phyloP scores from a whole-genome alignment of 768 basidiomycete species.

The Artomyces pyxidatus region DNA sequence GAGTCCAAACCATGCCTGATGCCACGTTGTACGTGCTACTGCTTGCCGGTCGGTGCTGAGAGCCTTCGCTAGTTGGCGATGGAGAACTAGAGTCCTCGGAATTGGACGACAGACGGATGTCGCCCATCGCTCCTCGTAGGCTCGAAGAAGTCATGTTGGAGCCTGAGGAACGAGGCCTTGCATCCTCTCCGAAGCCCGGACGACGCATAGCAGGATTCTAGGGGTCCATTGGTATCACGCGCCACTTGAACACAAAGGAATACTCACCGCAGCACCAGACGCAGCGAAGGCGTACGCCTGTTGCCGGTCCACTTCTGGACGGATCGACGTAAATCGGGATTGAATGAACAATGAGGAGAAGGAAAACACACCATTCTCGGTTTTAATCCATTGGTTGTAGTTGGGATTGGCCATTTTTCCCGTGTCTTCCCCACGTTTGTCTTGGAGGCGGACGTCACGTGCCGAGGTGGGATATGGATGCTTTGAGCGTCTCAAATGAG shows the following conservation, averaged over 20 bases:
- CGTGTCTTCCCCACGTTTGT: conserved; percentile 7
- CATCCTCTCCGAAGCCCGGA: conserved; percentile 17
- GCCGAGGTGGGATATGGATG: conserved; percentile 11
- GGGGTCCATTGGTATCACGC: conserved; percentile 7
- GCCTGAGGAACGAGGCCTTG: conserved; percentile 27
- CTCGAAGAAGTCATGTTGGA: conserved; percentile 39
- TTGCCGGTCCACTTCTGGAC: conserved; percentile 10
- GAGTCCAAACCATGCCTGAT: conserved; percentile 18
- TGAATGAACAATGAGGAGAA: background rate
- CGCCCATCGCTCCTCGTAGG: conserved; percentile 59
- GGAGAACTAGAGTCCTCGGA: conserved; percentile 23
- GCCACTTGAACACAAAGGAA: background rate
- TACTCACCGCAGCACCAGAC: conserved; percentile 18
- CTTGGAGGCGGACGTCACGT: conserved; percentile 11
- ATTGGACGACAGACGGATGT: conserved; percentile 33
- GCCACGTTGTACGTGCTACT: conserved; percentile 16
- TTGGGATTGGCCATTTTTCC: conserved; percentile 11
- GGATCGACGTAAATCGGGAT: background rate
- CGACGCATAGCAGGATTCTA: conserved; percentile 11
- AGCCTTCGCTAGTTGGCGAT: conserved; percentile 17
- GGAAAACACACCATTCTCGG: conserved; percentile 12
- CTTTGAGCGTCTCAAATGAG: conserved; percentile 14
- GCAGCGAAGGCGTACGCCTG: conserved; percentile 12
- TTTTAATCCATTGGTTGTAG: conserved; percentile 15
- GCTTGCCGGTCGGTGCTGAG: conserved; percentile 21